phyloP scores from a whole-genome alignment of 2,329 filamentous ascomycete species.

The Phialophora chinensis region DNA sequence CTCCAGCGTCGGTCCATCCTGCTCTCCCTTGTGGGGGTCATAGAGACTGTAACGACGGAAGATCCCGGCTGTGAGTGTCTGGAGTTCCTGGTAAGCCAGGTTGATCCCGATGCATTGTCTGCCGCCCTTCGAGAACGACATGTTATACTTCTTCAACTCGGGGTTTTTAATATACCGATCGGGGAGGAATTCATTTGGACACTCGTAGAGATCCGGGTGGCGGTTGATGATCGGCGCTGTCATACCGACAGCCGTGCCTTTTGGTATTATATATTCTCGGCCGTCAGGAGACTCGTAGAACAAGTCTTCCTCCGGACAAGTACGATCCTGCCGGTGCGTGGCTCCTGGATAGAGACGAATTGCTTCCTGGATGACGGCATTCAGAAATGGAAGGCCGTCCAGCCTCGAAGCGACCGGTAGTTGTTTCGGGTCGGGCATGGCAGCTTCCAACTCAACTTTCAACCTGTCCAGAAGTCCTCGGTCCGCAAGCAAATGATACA shows the following conservation, averaged over 20 bases:
- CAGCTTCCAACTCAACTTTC: not conserved
- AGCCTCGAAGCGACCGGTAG: conserved; percentile 2
- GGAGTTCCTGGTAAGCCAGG: conserved; percentile 9
- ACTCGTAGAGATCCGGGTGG: conserved; percentile 1
- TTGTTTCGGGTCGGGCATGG: not conserved
- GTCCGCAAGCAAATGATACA: conserved; percentile 5
- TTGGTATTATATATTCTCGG: not conserved
- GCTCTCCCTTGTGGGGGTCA: not conserved
- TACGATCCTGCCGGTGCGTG: conserved; percentile 4
- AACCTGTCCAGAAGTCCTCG: not conserved
- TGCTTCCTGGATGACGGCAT: conserved; percentile 9
- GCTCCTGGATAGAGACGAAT: conserved; percentile 3
- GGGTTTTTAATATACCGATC: conserved; percentile 2
- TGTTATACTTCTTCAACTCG: conserved; percentile 8
- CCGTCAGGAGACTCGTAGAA: conserved; percentile 3
- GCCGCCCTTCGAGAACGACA: conserved; percentile 7
- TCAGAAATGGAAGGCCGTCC: conserved; percentile 1
- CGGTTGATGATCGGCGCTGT: conserved; percentile 9
- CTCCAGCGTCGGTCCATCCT: conserved; percentile 9
- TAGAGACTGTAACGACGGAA: not conserved
- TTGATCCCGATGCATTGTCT: conserved; percentile 11
- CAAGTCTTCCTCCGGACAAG: conserved; percentile 5
- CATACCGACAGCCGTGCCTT: not conserved
- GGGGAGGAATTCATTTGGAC: not conserved
- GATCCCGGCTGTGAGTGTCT: not conserved